Evolutionary conservation across 139 green algal species (phyloP).

Genomic region (Eudorina sp.): DNA sequence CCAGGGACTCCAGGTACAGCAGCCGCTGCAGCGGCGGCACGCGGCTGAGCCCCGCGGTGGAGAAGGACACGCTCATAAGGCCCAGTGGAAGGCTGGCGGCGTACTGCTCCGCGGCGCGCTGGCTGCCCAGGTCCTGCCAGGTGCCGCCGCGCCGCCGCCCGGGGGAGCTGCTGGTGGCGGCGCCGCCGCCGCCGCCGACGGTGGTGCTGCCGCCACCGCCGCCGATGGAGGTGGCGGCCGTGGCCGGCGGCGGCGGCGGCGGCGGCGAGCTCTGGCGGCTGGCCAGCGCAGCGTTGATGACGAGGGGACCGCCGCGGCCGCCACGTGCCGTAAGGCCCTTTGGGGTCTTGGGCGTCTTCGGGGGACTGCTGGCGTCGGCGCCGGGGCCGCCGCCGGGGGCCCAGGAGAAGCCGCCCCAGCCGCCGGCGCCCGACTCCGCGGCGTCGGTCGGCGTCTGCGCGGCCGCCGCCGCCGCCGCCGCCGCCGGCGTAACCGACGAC

Average conservation of each 20-base stretch:
- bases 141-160: not conserved
- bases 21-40: constrained; percentile 52
- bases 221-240: not conserved
- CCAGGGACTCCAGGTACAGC: constrained; percentile 51
- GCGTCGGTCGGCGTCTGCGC: not conserved
- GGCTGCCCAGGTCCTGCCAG: constrained; percentile 60
- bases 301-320: not conserved
- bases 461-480: not conserved
- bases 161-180: not conserved
- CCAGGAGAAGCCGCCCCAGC: constrained; percentile 3
- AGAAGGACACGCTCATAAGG: constrained; percentile 53
- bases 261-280: not conserved
- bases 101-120: constrained; percentile 54
- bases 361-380: not conserved
- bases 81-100: constrained; percentile 44
- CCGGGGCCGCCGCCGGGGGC: not conserved
- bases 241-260: not conserved
- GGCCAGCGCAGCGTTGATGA: not conserved
- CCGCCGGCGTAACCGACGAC: not conserved
- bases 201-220: not conserved
- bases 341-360: not conserved
- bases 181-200: not conserved
- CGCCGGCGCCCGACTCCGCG: not conserved
- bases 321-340: too few relatives aligned
- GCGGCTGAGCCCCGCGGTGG: constrained; percentile 43